Percentiles rank a stretch among this genome's conserved stretches.
phyloP scores from a whole-genome alignment of 306 rosid species.

The Gleditsia sinensis region DNA sequence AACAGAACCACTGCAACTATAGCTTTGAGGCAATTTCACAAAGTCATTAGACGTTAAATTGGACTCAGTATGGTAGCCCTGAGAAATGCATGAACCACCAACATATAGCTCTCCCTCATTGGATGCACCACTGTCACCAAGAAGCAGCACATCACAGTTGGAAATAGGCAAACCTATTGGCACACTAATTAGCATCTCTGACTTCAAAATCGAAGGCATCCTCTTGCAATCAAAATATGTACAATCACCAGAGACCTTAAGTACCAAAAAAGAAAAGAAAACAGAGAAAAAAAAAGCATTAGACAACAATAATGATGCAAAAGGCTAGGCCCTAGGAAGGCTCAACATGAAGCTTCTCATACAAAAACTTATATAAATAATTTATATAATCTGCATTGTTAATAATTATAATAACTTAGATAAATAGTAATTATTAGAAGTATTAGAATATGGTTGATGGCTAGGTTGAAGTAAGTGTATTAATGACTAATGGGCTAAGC shows the following conservation, averaged over 20 bases:
- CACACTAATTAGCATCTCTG: conserved; percentile 58
- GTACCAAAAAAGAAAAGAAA: conserved; percentile 18
- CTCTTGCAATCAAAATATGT: conserved; percentile 96
- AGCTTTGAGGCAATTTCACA: conserved; percentile 46
- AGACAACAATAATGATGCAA: conserved; percentile 31
- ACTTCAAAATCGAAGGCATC: conserved; percentile 68
- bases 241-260: conserved; percentile 94
- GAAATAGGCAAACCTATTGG: conserved; percentile 89
- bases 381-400: too few species aligned
- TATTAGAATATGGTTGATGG: too few species aligned
- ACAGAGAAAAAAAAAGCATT: conserved; percentile 27
- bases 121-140: conserved; percentile 50
- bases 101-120: conserved; percentile 80
- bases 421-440: too few species aligned
- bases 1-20: conserved; percentile 36
- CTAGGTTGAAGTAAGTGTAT: too few species aligned
- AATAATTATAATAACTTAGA: too few species aligned
- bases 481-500: too few species aligned
- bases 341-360: too few species aligned
- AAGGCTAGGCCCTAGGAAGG: background rate
- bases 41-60: conserved; percentile 38
- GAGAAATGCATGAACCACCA: conserved; percentile 72
- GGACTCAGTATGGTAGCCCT: conserved; percentile 65
- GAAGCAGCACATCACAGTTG: conserved; percentile 71
- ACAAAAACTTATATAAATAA: too few species aligned